Evolutionary conservation across 768 basidiomycete genomes (phyloP), one percentile per base, ranked within the genome.

Genomic region (Glaciozyma martinii): DNA sequence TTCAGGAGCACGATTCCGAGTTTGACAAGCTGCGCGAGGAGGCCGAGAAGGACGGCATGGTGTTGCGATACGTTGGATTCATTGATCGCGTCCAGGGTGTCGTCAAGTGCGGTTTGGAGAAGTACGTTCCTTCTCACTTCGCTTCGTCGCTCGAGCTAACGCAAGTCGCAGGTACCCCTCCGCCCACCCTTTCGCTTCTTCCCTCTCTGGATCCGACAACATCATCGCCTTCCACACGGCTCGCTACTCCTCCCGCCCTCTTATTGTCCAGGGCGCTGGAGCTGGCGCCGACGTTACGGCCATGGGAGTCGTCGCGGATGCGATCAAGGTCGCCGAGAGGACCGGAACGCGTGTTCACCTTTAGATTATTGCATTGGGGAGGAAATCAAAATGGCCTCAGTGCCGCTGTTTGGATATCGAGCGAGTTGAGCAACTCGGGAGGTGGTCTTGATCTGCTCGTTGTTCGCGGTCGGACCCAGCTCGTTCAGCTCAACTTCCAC

Each of bases 221-320:
- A 97, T 99, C 75, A 84, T 99, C 75, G 89, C 95, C 81, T 97
- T 98, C 83, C 88, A 90, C 75, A 97, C 94, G 0, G 85, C 88
- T 73, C 81, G 95, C 49, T 99, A 99, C 74, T 85, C 86, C 4
- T 82, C 86, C 12, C 79, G 91, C 49, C 94, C 95, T 27, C 79
- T 99, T 62, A 89, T 98, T 66, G 82, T 99, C 42, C 94, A 97
- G 74, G 95, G 95, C 57, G 86, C 93, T 1, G 95, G 95, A 4
- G 95, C 95, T 0, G 95, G 95, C n/a, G 91, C 91, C 1, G 91
- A 88, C 30, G 94, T 98, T 19, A 99, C 95, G 40, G 95, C 95
- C 0, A 98, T 98, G 90, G 95, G 95, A 12, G 92, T 97, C 21
- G 81, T 94, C 70, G 85, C 88, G 55, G 94, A 98, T 74, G 77